These are phyloP conservation scores for Phytophthora tentaculata DNA, from an alignment of 352 stramenopile species.

Conservation along the genomic window DNA sequence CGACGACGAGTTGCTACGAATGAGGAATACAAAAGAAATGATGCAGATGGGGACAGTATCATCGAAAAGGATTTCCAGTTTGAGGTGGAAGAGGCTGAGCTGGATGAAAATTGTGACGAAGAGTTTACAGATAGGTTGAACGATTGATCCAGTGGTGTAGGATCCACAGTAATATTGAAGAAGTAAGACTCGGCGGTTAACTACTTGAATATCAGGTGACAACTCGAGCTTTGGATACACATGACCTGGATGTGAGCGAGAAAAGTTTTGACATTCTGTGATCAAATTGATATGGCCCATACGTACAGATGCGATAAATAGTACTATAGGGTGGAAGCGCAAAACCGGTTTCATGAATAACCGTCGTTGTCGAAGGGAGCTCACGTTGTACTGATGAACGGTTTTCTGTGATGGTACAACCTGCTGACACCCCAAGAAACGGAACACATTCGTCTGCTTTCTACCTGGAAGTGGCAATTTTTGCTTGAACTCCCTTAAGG, in stretches of 20 bases:
- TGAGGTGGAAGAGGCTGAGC: slow-evolving; percentile 36
- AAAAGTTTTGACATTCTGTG: no score
- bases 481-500: slow-evolving; percentile 48
- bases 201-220: no score
- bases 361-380: slow-evolving; percentile 82
- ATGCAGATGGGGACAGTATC: slow-evolving; percentile 13
- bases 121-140: slow-evolving; percentile 34
- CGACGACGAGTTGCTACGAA: slow-evolving; percentile 16
- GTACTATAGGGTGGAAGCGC: slow-evolving; percentile 24
- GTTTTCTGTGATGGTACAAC: slow-evolving; percentile 67
- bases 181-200: slow-evolving; percentile 1
- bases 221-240: no score
- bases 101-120: slow-evolving; percentile 30
- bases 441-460: slow-evolving; percentile 71
- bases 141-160: slow-evolving; percentile 9
- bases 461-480: slow-evolving; percentile 68
- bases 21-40: slow-evolving; percentile 19
- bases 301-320: slow-evolving; percentile 38
- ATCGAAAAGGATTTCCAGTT: slow-evolving; percentile 35
- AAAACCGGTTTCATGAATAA: slow-evolving; percentile 1
- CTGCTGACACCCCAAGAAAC: slow-evolving; percentile 83
- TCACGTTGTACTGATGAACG: slow-evolving; percentile 77
- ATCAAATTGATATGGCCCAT: slow-evolving; percentile 27
- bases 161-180: slow-evolving; percentile 3
- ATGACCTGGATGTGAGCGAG: no score